Evolutionary conservation across 1,139 yeast species (phyloP).

Genomic region (Nematodospora anomalae): DNA sequence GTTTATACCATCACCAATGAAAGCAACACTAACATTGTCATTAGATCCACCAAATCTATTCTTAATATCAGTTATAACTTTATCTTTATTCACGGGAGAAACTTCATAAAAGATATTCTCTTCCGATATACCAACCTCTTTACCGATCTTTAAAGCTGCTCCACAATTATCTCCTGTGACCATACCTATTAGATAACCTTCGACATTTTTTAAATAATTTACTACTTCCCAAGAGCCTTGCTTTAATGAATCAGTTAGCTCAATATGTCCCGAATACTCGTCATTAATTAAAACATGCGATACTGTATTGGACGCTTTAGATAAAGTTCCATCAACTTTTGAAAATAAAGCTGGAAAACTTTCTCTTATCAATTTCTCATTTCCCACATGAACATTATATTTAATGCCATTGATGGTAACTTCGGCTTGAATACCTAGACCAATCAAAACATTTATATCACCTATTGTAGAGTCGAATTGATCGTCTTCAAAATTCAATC

Average conservation of each 20-base stretch:
- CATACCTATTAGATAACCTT: slow-evolving; percentile 74
- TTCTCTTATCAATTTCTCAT: slow-evolving; percentile 43
- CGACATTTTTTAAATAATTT: slow-evolving; percentile 45
- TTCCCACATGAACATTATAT: slow-evolving; percentile 56
- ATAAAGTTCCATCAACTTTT: slow-evolving; percentile 12
- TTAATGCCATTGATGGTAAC: slow-evolving; percentile 25
- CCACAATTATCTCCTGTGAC: slow-evolving; percentile 81
- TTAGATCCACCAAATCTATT: slow-evolving; percentile 31
- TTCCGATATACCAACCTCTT: slow-evolving; percentile 62
- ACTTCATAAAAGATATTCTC: slow-evolving; percentile 74
- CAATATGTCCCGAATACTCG: slow-evolving; percentile 60
- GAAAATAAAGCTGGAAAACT: slow-evolving; percentile 14
- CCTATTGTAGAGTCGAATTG: slow-evolving; percentile 28
- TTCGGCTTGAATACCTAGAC: slow-evolving; percentile 66
- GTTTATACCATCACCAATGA: slow-evolving; percentile 95
- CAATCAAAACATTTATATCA: slow-evolving; percentile 57
- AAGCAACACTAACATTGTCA: slow-evolving; percentile 55
- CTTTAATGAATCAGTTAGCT: slow-evolving; percentile 69
- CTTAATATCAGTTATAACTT: slow-evolving; percentile 61
- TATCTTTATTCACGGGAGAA: slow-evolving; percentile 75
- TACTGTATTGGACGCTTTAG: slow-evolving; percentile 28
- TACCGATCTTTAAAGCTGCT: slow-evolving; percentile 67
- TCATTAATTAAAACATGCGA: slow-evolving; percentile 54
- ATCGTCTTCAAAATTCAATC: slow-evolving; percentile 36
- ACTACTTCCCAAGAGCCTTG: slow-evolving; percentile 64